Evolutionary conservation across 768 basidiomycete species (phyloP), one percentile per base, ranked within the genome.

Genomic region (Lactarius hatsudake): DNA sequence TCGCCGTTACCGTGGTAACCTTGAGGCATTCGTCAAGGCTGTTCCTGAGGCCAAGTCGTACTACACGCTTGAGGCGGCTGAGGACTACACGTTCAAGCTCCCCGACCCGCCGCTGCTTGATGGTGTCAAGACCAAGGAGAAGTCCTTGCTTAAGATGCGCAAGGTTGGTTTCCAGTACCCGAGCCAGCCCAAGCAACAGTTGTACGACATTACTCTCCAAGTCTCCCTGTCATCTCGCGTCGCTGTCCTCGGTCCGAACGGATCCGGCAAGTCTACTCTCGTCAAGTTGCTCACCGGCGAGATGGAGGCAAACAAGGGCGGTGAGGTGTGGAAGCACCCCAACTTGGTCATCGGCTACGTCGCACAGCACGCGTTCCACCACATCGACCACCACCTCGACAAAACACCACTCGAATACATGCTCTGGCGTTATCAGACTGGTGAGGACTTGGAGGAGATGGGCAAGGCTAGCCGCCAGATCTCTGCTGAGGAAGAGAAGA

Each of bases 81-180:
- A 96, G 81, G 93, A 96, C 84, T 98, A 98, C 88, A 91, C 87
- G 82, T 98, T 97, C 89, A 96, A 94, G 87, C 88, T 98, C 73
- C 96, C 96, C 65, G 90, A 94, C 76, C 96, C 96, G 62, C 96
- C 96, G 76, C 88, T 98, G 71, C 91, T 98, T 69, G 96, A 98
- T 72, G 96, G 96, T 90, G 96, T 98, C 82, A 98, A 98, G 90
- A 98, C 96, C 75, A 98, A 98, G 86, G 95, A 98, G 82, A 98
- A 96, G 87, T 87, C 87, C 68, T 82, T 98, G 73, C 80, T 97
- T 71, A 98, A 98, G 86, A 96, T 98, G 94, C 92, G 95, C 79
- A 91, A 91, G 78, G 95, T 96, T 74, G 91, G 91, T 74, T 98
- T 94, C 92, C 94, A 97, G 80, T 98, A 98, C 81, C 93, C 93